phyloP scores from a whole-genome alignment of 495 filamentous ascomycete species.

The Podospora pseudopauciseta region DNA sequence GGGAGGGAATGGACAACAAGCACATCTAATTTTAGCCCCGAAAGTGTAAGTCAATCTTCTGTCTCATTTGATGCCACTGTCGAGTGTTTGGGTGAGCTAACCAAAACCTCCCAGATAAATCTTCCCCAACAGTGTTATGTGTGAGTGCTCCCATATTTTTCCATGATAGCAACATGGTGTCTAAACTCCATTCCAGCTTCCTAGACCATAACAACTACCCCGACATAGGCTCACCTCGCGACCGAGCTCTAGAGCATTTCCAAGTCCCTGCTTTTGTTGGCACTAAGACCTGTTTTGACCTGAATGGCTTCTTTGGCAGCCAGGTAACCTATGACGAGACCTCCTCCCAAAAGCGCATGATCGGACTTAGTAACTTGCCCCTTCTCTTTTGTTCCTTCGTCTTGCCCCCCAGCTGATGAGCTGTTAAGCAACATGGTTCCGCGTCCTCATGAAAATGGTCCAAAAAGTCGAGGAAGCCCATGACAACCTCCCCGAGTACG shows the following conservation, averaged over 20 bases:
- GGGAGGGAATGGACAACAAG: neutral
- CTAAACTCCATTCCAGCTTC: constrained; percentile 16
- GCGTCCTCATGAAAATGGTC: constrained; percentile 23
- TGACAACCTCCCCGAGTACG: constrained; percentile 21
- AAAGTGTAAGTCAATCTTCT: constrained; percentile 1
- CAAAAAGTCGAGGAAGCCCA: constrained; percentile 10
- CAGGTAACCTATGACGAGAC: constrained; percentile 13
- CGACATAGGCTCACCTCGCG: constrained; percentile 7
- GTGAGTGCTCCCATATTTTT: neutral
- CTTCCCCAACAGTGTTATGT: constrained; percentile 22
- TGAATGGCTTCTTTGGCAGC: constrained; percentile 27
- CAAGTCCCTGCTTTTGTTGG: constrained; percentile 25
- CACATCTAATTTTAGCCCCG: neutral
- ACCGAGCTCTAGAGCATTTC: constrained; percentile 21
- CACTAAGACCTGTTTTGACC: constrained; percentile 25
- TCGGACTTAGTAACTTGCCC: constrained; percentile 12
- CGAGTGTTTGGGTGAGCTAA: neutral
- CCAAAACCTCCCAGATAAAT: constrained; percentile 4
- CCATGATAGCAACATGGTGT: neutral
- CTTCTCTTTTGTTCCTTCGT: neutral
- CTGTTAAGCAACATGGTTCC: constrained; percentile 25
- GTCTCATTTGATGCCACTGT: neutral
- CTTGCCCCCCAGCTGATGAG: neutral
- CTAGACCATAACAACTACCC: constrained; percentile 17
- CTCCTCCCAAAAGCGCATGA: constrained; percentile 2